phyloP scores from a whole-genome alignment of 306 rosid genomes.

The Delonix regia region DNA sequence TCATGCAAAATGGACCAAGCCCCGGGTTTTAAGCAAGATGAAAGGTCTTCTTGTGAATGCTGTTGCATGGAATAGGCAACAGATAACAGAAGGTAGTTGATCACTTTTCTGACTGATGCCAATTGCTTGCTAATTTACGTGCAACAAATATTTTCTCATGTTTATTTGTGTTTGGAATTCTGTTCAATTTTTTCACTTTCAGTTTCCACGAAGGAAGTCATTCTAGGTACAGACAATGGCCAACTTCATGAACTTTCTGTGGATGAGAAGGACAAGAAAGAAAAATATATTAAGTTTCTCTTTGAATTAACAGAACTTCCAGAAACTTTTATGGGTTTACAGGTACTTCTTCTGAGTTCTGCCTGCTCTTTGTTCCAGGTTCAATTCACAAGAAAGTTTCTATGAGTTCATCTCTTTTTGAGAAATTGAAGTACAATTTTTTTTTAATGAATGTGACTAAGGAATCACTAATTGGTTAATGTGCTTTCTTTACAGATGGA shows the following conservation, averaged over 20 bases:
- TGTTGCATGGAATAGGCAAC: slow-evolving; percentile 93
- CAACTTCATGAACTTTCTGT: slow-evolving; percentile 89
- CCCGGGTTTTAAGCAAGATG: slow-evolving; percentile 77
- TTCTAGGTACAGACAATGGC: slow-evolving; percentile 86
- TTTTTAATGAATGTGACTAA: background rate
- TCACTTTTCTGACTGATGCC: slow-evolving; percentile 20
- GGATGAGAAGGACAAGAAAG: slow-evolving; percentile 95
- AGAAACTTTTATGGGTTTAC: slow-evolving; percentile 87
- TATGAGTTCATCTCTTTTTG: slow-evolving; percentile 29
- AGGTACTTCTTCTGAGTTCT: slow-evolving; percentile 49
- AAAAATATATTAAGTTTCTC: slow-evolving; percentile 80
- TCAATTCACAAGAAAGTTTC: slow-evolving; percentile 13
- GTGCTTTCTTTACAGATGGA: slow-evolving; percentile 75
- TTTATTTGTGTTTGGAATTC: slow-evolving; percentile 33
- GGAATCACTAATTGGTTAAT: slow-evolving; percentile 36
- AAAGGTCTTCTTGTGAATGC: slow-evolving; percentile 89
- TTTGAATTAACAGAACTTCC: slow-evolving; percentile 75
- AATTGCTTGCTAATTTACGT: slow-evolving; percentile 15
- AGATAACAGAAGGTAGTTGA: slow-evolving; percentile 83
- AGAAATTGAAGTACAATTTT: slow-evolving; percentile 16
- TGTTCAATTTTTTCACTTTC: slow-evolving; percentile 35
- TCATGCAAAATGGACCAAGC: slow-evolving; percentile 94
- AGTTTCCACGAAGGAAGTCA: slow-evolving; percentile 93
- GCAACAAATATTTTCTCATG: background rate
- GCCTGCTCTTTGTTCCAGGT: slow-evolving; percentile 27